Evolutionary conservation across 2,329 filamentous ascomycete genomes (phyloP).

Genomic region (Penicillium griseofulvum): DNA sequence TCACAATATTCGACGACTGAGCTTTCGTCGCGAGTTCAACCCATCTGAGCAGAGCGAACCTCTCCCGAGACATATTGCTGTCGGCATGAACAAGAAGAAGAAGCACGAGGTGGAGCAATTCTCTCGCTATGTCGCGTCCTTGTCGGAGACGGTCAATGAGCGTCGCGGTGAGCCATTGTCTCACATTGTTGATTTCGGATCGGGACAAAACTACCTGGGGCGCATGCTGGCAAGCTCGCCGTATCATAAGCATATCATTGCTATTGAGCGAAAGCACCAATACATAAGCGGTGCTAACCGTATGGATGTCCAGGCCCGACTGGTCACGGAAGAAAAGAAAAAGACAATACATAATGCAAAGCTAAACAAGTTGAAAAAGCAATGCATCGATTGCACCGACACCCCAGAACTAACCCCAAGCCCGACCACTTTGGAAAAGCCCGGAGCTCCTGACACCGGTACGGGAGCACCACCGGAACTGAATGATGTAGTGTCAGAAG

Average conservation of each 20-base stretch:
- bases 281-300: conserved; percentile 83
- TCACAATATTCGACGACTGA: conserved; percentile 65
- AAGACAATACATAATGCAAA: conserved; percentile 60
- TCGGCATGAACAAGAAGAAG: conserved; percentile 97
- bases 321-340: conserved; percentile 66
- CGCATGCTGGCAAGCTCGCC: conserved; percentile 79
- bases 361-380: conserved; percentile 49
- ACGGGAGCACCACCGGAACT: conserved; percentile 1
- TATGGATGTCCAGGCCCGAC: conserved; percentile 77
- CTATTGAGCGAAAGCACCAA: conserved; percentile 80
- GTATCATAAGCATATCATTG: conserved; percentile 83
- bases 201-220: conserved; percentile 93
- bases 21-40: conserved; percentile 62
- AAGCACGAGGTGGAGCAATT: conserved; percentile 90
- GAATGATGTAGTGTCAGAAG: conserved; percentile 6
- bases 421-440: conserved; percentile 6
- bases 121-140: conserved; percentile 73
- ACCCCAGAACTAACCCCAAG: conserved; percentile 4
- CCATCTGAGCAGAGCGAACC: conserved; percentile 44
- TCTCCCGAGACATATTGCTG: conserved; percentile 68
- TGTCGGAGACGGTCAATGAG: conserved; percentile 57
- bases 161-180: conserved; percentile 57
- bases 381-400: conserved; percentile 23
- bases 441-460: not conserved
- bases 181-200: conserved; percentile 93